Percentiles rank a stretch among this genome's conserved stretches.
phyloP scores from a whole-genome alignment of 2,329 filamentous ascomycete genomes.

The Zopfia rhizophila region DNA sequence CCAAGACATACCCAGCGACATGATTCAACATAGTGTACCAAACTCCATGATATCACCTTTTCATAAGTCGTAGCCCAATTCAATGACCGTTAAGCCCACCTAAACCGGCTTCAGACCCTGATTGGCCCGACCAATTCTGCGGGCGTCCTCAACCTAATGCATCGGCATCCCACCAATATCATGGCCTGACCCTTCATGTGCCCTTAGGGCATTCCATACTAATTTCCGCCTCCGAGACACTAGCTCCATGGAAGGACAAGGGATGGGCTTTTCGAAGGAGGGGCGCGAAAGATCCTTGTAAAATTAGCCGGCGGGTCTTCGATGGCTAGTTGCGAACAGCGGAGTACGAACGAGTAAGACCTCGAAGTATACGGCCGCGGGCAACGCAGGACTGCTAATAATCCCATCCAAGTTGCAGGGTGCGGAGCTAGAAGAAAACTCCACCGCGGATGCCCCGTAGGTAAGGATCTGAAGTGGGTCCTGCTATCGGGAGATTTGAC shows the following conservation, averaged over 20 bases:
- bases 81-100: background rate
- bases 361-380: background rate
- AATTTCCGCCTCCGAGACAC: slow-evolving; percentile 14
- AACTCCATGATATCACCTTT: background rate
- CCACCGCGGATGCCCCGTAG: slow-evolving; percentile 5
- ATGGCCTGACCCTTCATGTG: slow-evolving; percentile 5
- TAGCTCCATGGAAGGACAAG: slow-evolving; percentile 1
- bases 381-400: slow-evolving; percentile 1
- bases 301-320: slow-evolving; percentile 25
- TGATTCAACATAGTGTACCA: slow-evolving; percentile 1
- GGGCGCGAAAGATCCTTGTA: slow-evolving; percentile 20
- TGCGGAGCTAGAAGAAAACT: background rate
- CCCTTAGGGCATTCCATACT: slow-evolving; percentile 9
- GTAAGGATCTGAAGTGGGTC: slow-evolving; percentile 8
- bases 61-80: background rate
- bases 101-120: too few relatives aligned
- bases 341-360: slow-evolving; percentile 6
- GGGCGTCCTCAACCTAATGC: slow-evolving; percentile 6
- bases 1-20: background rate
- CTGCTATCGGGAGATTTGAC: slow-evolving; percentile 12
- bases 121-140: slow-evolving; percentile 17
- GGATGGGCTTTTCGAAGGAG: slow-evolving; percentile 18
- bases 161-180: slow-evolving; percentile 11
- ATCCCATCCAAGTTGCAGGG: slow-evolving; percentile 1
- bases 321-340: slow-evolving; percentile 8